Base-by-base conservation (phyloP, 495 filamentous ascomycete species). In the Penicillium canescens region DNA sequence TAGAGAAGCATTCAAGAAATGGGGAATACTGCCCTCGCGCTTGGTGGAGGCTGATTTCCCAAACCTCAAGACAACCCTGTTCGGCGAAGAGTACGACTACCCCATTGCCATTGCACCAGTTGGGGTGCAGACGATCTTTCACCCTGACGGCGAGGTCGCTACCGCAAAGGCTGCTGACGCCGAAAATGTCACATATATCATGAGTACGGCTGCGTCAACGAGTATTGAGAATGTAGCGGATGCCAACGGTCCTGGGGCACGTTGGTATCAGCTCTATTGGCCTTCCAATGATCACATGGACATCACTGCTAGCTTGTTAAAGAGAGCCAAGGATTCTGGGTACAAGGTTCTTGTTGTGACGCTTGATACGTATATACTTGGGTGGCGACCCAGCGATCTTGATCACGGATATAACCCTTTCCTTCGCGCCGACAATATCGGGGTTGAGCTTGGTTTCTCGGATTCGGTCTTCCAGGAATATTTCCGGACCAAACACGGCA, bases 201-300 rank as follows among this genome's bases (percentile, higher is more conserved):
- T 84, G 36, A 80, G 75, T 57, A 82, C 81, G n/a, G 73, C 76
- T 7, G 55, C 64, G 2, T 59, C 59, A 6, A 65, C 57, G 10
- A 67, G 65, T 39, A 74, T 78, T 21, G 77, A 80, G 43, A 68
- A 79, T 13, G 69, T 78, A 2, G 77, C 77, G 0, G 54, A 52
- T 16, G 76, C 71, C 0, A 73, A 65, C 48, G 72, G 63, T 3
- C 46, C 62, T 11, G 67, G 76, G 1, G 39, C 55, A 3, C 57
- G 76, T 4, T 82, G 79, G 73, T 87, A 76, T 63, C 84, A 89
- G 64, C 72, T 89, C 2, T 89, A 89, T 61, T 84, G 83, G 80
- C 81, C 82, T 10, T 44, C 11, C 0, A 60, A 60, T 42, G 61
- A 71, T 20, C 64, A 84, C 58, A 70, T 80, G 23, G 72, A 80